Evolutionary conservation across 2,329 filamentous ascomycete species (phyloP).

Genomic region (Fusarium foetens): DNA sequence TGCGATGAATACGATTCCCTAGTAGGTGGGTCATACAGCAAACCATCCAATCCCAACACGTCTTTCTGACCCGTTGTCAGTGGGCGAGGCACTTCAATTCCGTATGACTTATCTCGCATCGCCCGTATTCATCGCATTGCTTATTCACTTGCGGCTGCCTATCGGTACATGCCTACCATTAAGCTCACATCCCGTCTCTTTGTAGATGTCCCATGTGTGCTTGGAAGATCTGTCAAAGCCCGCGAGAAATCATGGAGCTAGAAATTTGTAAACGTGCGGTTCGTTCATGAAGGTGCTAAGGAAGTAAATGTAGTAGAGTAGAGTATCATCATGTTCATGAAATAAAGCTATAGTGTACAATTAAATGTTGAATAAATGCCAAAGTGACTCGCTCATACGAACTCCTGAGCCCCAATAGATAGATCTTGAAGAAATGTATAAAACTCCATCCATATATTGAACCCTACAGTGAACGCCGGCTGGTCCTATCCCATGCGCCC

Average conservation of each 20-base stretch:
- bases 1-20: constrained; percentile 38
- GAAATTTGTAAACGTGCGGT: too few relatives aligned
- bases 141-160: not conserved
- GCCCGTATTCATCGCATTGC: constrained; percentile 36
- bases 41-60: not conserved
- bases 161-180: not conserved
- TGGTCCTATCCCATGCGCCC: constrained; percentile 15
- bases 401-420: not conserved
- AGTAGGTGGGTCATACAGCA: constrained; percentile 1
- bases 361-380: constrained; percentile 7
- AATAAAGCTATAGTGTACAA: constrained; percentile 22
- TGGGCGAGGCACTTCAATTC: not conserved
- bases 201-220: not conserved
- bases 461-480: constrained; percentile 26
- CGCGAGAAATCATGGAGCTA: not conserved
- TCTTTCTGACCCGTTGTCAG: not conserved
- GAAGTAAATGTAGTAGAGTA: not conserved
- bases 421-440: constrained; percentile 10
- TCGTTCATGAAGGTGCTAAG: too few relatives aligned
- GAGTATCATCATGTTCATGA: constrained; percentile 5
- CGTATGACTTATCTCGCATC: constrained; percentile 18
- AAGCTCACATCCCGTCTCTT: not conserved
- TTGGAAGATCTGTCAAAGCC: not conserved
- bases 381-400: constrained; percentile 5
- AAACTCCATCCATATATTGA: constrained; percentile 30